Conservation (phyloP, 2,329 filamentous ascomycete genomes). For the Coccinonectria pachysandricola region DNA sequence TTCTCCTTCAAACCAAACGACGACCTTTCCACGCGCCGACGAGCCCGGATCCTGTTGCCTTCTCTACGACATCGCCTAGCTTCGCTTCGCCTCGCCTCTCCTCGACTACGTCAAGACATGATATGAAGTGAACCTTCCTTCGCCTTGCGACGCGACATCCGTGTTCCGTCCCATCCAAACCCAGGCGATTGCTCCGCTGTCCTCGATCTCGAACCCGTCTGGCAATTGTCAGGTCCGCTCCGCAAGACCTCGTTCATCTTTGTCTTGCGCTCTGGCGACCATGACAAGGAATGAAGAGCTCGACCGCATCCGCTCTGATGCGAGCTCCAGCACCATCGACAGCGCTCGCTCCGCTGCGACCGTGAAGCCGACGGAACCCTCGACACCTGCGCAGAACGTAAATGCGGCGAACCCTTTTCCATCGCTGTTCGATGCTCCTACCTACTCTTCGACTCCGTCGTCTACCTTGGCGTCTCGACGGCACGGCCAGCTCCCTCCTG, state of each 20-base stretch:
- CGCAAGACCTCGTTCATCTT: constrained; percentile 21
- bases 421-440: constrained; percentile 12
- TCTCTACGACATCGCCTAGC: too few relatives aligned
- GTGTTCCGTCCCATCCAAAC: too few relatives aligned
- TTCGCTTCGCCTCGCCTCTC: too few relatives aligned
- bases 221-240: constrained; percentile 23
- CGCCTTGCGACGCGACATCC: too few relatives aligned
- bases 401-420: too few relatives aligned
- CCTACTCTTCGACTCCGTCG: constrained; percentile 6
- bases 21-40: too few relatives aligned
- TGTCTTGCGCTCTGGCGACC: constrained; percentile 35
- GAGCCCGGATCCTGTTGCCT: too few relatives aligned
- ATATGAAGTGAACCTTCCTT: too few relatives aligned
- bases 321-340: constrained; percentile 43
- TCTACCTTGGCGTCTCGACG: constrained; percentile 9
- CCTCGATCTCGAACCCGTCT: constrained; percentile 12
- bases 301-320: constrained; percentile 44
- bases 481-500: constrained; percentile 8
- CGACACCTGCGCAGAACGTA: too few relatives aligned
- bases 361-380: too few relatives aligned
- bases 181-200: constrained; percentile 12
- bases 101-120: too few relatives aligned
- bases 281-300: constrained; percentile 59
- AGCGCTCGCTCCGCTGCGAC: constrained; percentile 60
- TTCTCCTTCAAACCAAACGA: too few relatives aligned